A percentile compares a stretch with the other conserved stretches of the same genome.
Evolutionary conservation across 805 yeast species (phyloP).

Genomic region (Pichia occidentalis): DNA sequence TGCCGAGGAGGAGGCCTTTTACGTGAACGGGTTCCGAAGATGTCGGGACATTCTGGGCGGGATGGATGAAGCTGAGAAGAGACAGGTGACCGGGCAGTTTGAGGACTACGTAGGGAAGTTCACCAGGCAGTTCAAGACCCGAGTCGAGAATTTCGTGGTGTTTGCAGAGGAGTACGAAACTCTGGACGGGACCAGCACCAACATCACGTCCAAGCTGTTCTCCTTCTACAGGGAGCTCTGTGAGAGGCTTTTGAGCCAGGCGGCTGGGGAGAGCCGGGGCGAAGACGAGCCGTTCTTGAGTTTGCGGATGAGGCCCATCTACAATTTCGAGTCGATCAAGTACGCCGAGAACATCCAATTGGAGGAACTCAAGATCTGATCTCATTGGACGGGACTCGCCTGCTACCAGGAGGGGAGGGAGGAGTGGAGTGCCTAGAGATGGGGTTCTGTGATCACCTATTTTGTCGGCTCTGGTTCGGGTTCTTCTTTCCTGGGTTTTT

Average conservation of each 20-base stretch:
- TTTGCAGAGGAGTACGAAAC: constrained; percentile 19
- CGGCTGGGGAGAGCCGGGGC: background rate
- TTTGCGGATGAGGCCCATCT: constrained; percentile 21
- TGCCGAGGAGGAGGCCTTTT: background rate
- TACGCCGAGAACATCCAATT: constrained; percentile 8
- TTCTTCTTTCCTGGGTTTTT: no score
- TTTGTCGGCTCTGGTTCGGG: no score
- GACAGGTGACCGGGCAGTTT: no score
- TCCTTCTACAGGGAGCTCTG: constrained; percentile 17
- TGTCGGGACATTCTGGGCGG: no score
- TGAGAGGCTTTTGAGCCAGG: constrained; percentile 8
- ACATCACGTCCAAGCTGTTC: constrained; percentile 16
- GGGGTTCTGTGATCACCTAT: no score
- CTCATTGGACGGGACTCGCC: no score
- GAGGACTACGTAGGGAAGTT: constrained; percentile 15
- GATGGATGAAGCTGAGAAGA: no score
- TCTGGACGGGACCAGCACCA: constrained; percentile 14
- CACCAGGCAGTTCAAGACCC: constrained; percentile 9
- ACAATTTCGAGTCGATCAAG: constrained; percentile 16
- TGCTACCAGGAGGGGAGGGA: no score
- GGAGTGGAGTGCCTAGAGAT: no score
- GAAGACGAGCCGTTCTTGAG: constrained; percentile 19
- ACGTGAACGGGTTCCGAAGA: no score
- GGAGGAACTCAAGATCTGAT: no score
- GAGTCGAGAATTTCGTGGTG: constrained; percentile 12